Conservation (phyloP, 345 rosid genomes). For the Eucalyptus marginata region DNA sequence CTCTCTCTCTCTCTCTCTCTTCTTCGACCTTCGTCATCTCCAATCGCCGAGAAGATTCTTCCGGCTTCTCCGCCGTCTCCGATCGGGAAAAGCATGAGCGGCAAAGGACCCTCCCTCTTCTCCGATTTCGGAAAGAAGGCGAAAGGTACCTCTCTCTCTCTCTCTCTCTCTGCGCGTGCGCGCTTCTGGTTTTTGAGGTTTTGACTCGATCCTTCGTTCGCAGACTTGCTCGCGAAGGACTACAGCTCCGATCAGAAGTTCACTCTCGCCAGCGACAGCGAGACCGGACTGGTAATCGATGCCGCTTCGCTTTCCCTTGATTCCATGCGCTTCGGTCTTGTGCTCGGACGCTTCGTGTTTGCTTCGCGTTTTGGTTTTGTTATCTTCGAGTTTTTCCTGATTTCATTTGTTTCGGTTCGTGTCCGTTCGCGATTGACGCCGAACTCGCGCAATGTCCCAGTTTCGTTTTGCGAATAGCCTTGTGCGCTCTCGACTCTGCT, state of each 20-base stretch:
- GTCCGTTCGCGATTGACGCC: not conserved
- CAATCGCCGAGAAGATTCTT: not conserved
- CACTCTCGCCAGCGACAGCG: slow-evolving; percentile 8
- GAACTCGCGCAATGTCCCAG: not conserved
- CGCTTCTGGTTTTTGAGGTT: not conserved
- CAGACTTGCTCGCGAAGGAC: slow-evolving; percentile 38
- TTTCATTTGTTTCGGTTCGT: not conserved
- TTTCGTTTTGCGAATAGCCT: not conserved
- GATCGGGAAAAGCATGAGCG: not conserved
- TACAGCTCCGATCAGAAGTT: slow-evolving; percentile 33
- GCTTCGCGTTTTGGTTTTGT: not conserved
- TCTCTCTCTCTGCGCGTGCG: not conserved
- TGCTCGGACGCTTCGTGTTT: not conserved
- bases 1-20: not conserved
- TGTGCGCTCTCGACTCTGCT: not conserved
- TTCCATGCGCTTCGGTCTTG: not conserved
- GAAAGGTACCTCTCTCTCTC: slow-evolving; percentile 1
- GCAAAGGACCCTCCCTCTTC: slow-evolving; percentile 32
- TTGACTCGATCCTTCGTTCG: not conserved
- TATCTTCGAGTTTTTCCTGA: not conserved
- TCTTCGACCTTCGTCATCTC: not conserved
- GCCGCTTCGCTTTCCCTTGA: not conserved
- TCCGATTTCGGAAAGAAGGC: slow-evolving; percentile 33
- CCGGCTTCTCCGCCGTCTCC: not conserved
- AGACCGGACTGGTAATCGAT: slow-evolving; percentile 22